Percentiles rank a stretch among this genome's conserved stretches.
phyloP scores from a whole-genome alignment of 176 grass and related monocot genomes.

The Metroxylon sagu region DNA sequence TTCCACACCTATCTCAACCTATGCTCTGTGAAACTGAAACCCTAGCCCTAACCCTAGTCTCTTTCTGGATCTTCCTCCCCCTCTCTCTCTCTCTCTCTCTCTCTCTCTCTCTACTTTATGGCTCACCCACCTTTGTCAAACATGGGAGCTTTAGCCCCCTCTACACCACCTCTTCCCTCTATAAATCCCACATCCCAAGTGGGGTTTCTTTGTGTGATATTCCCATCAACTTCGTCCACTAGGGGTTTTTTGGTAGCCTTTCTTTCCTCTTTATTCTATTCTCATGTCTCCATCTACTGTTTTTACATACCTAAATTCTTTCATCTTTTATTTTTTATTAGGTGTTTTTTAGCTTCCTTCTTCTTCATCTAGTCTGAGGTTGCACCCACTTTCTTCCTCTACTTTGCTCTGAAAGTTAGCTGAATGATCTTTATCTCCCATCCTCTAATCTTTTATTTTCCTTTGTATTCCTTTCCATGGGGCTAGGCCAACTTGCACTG shows the following conservation, averaged over 20 bases:
- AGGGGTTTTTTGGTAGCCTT: background rate
- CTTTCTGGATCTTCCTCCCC: background rate
- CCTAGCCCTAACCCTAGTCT: background rate
- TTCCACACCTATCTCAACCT: background rate
- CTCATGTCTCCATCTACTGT: background rate
- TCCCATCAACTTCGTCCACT: background rate
- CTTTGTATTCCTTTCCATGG: background rate
- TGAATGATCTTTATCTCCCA: background rate
- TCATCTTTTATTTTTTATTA: background rate
- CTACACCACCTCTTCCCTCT: background rate
- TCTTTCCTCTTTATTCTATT: background rate
- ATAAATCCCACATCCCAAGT: background rate
- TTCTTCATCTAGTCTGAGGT: background rate
- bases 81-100: background rate
- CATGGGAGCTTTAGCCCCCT: background rate
- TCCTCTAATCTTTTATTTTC: background rate
- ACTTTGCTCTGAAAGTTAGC: background rate
- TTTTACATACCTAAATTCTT: background rate
- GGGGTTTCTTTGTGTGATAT: no score
- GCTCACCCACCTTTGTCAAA: background rate
- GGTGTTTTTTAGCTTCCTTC: background rate
- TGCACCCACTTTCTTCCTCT: background rate
- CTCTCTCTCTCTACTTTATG: background rate
- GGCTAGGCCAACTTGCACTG: no score
- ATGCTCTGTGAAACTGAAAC: slow-evolving; percentile 3